Evolutionary conservation across 495 filamentous ascomycete species (phyloP).

Genomic region (Penicillium riverlandense): DNA sequence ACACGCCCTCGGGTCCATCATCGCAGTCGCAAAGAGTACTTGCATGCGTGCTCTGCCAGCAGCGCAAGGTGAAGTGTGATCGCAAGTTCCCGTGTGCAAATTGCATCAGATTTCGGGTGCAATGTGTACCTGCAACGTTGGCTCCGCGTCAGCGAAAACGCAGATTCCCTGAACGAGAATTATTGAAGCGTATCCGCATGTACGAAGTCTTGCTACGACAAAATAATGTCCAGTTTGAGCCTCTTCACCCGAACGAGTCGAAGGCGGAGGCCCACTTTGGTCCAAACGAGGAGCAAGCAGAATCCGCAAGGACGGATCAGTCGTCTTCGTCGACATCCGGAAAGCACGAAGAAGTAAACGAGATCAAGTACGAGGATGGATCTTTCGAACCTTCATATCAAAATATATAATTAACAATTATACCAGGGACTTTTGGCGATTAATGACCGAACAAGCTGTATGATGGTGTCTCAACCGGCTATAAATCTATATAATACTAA

Average conservation of each 20-base stretch:
- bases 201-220: constrained; percentile 47
- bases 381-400: not conserved
- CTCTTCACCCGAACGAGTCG: constrained; percentile 29
- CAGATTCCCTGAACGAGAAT: constrained; percentile 45
- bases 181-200: constrained; percentile 42
- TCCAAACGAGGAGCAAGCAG: constrained; percentile 17
- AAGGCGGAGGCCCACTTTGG: constrained; percentile 11
- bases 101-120: constrained; percentile 30
- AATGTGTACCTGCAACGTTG: constrained; percentile 42
- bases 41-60: constrained; percentile 50
- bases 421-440: constrained; percentile 36
- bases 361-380: constrained; percentile 36
- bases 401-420: no score
- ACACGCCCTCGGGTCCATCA: no score
- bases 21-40: constrained; percentile 38
- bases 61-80: constrained; percentile 53
- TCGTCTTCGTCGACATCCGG: not conserved
- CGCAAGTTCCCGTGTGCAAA: constrained; percentile 48
- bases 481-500: not conserved
- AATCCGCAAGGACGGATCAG: constrained; percentile 3
- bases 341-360: constrained; percentile 25
- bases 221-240: constrained; percentile 45
- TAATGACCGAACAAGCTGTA: constrained; percentile 39
- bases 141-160: constrained; percentile 35
- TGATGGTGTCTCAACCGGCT: not conserved